Evolutionary conservation across 2,329 filamentous ascomycete genomes (phyloP), one percentile per base, ranked within the genome.

Genomic region (Ilyonectria sp.): DNA sequence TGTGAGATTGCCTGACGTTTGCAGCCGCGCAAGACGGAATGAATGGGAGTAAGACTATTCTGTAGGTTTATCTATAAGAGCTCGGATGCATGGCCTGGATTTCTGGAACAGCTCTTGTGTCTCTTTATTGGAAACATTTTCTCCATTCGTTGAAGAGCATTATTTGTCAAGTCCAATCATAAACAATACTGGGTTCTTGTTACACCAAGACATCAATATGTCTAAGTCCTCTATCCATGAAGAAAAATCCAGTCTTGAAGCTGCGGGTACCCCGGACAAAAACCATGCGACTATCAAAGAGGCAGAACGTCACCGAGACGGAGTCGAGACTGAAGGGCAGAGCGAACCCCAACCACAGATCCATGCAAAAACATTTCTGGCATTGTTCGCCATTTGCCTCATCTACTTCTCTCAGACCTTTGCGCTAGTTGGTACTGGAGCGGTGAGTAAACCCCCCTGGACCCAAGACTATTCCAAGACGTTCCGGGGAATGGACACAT

Each of bases 341-440:
- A 50, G n/a, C n/a, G 55, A 60, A 23, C 50, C 59, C n/a, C 50
- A 58, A 10, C 57, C 58, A 9, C 40, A 15, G 8, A 44, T 68
- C 37, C 65, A 70, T 31, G 26, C 47, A 19, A 65, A 53, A 35
- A 70, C 68, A 5, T 63, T 65, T 8, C 23, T 68, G 33, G 68
- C 68, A 11, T 26, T 70, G 26, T 60, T 70, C 29, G 65, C 68
- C 3, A 61, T 68, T 8, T 70, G 68, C 21, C 55, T 70, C 10
- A 66, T 68, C 2, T 70, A 70, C 62, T 70, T 70, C 40, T 55
- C 68, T 10, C 61, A 68, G 33, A 70, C 65, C 13, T 70, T 63
- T 54, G 56, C 59, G 2, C 54, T 70, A n/a, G 65, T 70, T 31
- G 68, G 68, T 2, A 66, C 68, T 19, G 68, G 68, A 6, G 54